Evolutionary conservation across 345 rosid species (phyloP), one percentile per base, ranked within the genome.

Genomic region (Microthlaspi erraticum): DNA sequence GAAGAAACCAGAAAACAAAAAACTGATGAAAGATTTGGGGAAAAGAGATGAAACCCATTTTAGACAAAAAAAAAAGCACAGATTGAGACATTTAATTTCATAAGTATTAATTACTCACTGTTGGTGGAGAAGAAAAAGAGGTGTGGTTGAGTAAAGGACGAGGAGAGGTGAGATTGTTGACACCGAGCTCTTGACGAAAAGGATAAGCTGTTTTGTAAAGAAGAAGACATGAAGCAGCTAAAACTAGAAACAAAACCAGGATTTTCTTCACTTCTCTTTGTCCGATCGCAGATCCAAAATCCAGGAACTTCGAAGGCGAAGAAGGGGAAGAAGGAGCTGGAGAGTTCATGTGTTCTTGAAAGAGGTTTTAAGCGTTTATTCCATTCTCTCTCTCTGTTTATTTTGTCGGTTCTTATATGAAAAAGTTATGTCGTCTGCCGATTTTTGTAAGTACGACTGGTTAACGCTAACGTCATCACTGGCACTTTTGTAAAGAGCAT

Each of bases 221-320:
- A 66, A 66, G 60, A 32, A 74, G 61, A 73, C 66, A 73, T 37
- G 71, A 64, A 49, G 39, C 67, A 59, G 60, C 51, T 66, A 74
- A 33, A 59, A 44, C 55, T 12, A 66, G 54, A 58, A 66, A 37
- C 66, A 73, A 48, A 16, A 74, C 14, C 19, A 74, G 16, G 61
- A 41, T 31, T 58, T 20, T 66, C 60, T 39, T 74, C 39, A 66
- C 67, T 50, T 66, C 53, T 19, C 57, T 66, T 46, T 66, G 18
- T 66, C 67, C 60, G 19, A 58, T 57, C 9, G 31, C 18, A 49
- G 36, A 57, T 18, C 66, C 54, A 4, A 50, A 32, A 8, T 49
- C 62, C 6, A 18, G 46, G 59, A 59, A 48, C 36, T 34, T 74
- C 31, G 72, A 49, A 50, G 54, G 18, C 2, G 78, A 59, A 50